These are phyloP conservation scores for Rubroboletus satanas DNA, from an alignment of 768 basidiomycete genomes.

Conservation along the genomic window DNA sequence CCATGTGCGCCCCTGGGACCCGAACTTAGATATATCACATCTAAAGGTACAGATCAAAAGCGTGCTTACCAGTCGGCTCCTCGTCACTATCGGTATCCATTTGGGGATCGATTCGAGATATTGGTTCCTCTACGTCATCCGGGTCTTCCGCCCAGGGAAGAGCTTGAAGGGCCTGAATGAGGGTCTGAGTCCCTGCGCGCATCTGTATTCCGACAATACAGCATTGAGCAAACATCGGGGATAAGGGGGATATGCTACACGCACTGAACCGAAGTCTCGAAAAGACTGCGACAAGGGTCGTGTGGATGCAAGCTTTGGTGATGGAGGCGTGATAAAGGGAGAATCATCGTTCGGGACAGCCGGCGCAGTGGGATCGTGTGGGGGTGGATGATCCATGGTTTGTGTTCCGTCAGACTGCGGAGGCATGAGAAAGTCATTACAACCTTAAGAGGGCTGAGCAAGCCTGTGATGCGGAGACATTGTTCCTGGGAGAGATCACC, in stretches of 20 bases:
- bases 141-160: constrained; percentile 71
- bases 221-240: not conserved
- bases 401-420: constrained; percentile 20
- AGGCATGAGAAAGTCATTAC: constrained; percentile 11
- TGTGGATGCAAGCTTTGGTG: constrained; percentile 47
- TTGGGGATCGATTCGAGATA: constrained; percentile 38
- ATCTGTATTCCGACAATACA: constrained; percentile 46
- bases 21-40: not conserved
- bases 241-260: constrained; percentile 24
- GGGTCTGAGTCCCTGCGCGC: constrained; percentile 82
- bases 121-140: constrained; percentile 64
- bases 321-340: constrained; percentile 71
- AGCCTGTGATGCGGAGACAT: constrained; percentile 4
- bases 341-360: constrained; percentile 43
- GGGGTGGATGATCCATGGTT: not conserved
- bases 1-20: constrained; percentile 44
- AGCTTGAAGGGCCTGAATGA: constrained; percentile 85
- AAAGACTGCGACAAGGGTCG: constrained; percentile 52
- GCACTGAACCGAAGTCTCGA: constrained; percentile 67
- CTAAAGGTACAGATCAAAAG: constrained; percentile 9
- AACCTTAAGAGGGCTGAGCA: constrained; percentile 13
- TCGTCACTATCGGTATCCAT: constrained; percentile 64
- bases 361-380: constrained; percentile 6
- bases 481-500: constrained; percentile 31
- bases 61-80: constrained; percentile 39